Percentiles rank a stretch among this genome's conserved stretches.
Conservation (phyloP, 164 flowering plant genomes). For the Liquidambar formosana region DNA sequence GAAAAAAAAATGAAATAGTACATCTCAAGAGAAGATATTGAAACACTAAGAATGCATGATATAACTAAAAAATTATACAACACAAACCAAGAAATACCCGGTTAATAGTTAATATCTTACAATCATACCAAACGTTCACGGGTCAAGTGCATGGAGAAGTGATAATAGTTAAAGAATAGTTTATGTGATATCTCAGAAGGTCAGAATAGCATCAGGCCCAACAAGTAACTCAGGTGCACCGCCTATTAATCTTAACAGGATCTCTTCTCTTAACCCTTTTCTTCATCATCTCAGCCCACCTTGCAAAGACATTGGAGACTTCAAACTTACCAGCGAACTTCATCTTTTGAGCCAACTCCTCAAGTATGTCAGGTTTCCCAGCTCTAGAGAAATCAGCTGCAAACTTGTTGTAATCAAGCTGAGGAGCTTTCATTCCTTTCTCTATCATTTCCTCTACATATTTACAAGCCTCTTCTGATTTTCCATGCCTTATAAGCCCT, state of each 20-base stretch:
- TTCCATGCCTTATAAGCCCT: conserved; percentile 74
- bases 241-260: conserved; percentile 8
- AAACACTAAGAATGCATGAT: neutral
- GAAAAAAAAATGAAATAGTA: neutral
- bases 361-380: conserved; percentile 65
- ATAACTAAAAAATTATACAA: too few relatives aligned
- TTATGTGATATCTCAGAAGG: neutral
- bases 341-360: conserved; percentile 73
- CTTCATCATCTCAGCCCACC: conserved; percentile 69
- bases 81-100: too few relatives aligned
- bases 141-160: neutral
- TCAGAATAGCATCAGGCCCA: neutral
- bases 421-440: conserved; percentile 92
- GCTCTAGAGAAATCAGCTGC: conserved; percentile 68
- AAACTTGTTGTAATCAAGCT: conserved; percentile 73
- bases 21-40: neutral
- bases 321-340: conserved; percentile 69
- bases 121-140: too few relatives aligned
- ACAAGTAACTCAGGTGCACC: conserved; percentile 2
- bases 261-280: conserved; percentile 49
- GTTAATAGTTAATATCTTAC: too few relatives aligned
- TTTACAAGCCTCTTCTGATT: conserved; percentile 72
- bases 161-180: neutral
- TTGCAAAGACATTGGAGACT: conserved; percentile 53
- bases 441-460: conserved; percentile 83